Percentiles rank a stretch among this genome's conserved stretches.
These are phyloP conservation scores for Chara braunii DNA, from an alignment of 139 green algal genomes.

Conservation along the genomic window DNA sequence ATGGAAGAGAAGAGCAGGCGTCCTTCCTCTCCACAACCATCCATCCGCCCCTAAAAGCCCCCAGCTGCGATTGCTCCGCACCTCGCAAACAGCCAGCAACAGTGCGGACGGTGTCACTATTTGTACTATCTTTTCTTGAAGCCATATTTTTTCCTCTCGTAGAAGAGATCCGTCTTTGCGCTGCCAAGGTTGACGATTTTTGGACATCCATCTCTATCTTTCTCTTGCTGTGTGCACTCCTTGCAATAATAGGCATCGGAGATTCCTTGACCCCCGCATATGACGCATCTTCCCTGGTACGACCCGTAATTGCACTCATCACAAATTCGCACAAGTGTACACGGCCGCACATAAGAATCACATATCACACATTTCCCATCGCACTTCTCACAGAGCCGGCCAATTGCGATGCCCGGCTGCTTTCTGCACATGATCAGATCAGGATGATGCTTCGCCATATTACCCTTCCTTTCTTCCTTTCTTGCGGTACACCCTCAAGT, in stretches of 20 bases:
- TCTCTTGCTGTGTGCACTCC: conserved; percentile 95
- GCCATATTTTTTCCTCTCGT: conserved; percentile 48
- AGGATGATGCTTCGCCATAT: conserved; percentile 75
- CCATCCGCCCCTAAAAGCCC: too few species aligned
- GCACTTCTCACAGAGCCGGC: conserved; percentile 87
- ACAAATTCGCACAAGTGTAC: conserved; percentile 91
- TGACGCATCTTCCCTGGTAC: conserved; percentile 88
- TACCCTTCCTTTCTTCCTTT: too few species aligned
- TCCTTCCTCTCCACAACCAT: too few species aligned
- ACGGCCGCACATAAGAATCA: conserved; percentile 90
- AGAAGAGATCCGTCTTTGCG: conserved; percentile 83
- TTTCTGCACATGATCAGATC: conserved; percentile 98
- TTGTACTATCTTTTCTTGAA: conserved; percentile 44
- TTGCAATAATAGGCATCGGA: conserved; percentile 99
- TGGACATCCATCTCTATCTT: conserved; percentile 95
- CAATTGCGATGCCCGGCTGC: conserved; percentile 93
- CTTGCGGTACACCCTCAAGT: too few species aligned
- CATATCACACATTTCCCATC: conserved; percentile 97
- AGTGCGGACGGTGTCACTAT: too few species aligned
- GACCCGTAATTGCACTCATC: conserved; percentile 99
- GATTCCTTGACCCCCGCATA: conserved; percentile 88
- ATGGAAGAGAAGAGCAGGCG: too few species aligned
- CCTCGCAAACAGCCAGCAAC: too few species aligned
- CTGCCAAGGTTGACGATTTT: conserved; percentile 98
- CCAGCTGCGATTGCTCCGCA: too few species aligned